Evolutionary conservation across 2,329 filamentous ascomycete species (phyloP), one percentile per base, ranked within the genome.

Genomic region (Tolypocladium sp.): DNA sequence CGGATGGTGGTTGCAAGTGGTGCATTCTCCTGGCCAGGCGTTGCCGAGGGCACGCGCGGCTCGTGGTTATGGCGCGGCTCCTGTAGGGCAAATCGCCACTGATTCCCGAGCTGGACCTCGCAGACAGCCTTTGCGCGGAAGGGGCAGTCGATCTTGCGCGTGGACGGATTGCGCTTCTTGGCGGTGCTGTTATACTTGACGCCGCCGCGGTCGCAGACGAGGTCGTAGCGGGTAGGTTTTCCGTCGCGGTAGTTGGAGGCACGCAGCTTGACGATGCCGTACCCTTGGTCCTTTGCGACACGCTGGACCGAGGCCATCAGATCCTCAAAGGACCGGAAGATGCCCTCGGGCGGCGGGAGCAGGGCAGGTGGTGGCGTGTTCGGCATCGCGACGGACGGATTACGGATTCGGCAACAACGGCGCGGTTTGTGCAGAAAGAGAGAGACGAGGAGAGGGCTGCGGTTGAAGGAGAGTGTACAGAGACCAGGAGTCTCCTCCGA

Each of bases 141-240:
- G 13, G 83, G 83, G 59, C 83, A 86, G 68, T 86, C 83, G 58
- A 86, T 82, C 71, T 86, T 86, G 68, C 83, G 82, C 51, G 83
- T 86, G 58, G 81, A 84, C 1, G 83, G 83, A 64, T 84, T 85
- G 59, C 83, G 80, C 74, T 85, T 86, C 76, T 85, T 85, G 9
- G 83, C 83, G 1, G 83, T 86, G 71, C 82, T 85, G 73, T 76
- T 84, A 72, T 86, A 86, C 71, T 85, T 86, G 68, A 86, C 83
- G 61, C 83, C 83, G 58, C 83, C 83, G 46, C 83, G 82, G 63
- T 86, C 83, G 71, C 83, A 86, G 40, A 86, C 83, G 13, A 86
- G 75, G 63, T 86, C 83, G 70, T 85, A 86, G 20, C 83, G 79
- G 25, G 83, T 85, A 1, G 83, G 82, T 65, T 85, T 85, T 61